Percentiles rank a stretch among this genome's conserved stretches.
Evolutionary conservation across 2,329 filamentous ascomycete species (phyloP).

Genomic region (Cladosporium sp.): DNA sequence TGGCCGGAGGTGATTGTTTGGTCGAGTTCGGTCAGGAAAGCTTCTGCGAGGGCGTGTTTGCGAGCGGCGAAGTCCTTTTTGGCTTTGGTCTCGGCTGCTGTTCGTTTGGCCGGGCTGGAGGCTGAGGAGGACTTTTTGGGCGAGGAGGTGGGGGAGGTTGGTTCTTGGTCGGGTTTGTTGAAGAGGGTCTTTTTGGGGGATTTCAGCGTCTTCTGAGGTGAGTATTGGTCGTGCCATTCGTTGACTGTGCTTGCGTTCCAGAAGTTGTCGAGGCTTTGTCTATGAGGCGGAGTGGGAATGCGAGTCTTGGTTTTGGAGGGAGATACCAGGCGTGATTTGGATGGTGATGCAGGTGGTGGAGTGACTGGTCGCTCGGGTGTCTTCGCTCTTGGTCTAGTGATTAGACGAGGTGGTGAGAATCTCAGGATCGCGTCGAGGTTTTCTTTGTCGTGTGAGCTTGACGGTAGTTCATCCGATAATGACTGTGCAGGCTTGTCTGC

Average conservation of each 20-base stretch:
- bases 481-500: neutral
- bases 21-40: conserved; percentile 68
- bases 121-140: conserved; percentile 33
- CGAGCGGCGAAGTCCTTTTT: conserved; percentile 58
- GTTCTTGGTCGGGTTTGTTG: conserved; percentile 15
- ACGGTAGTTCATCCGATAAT: neutral
- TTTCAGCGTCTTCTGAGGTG: conserved; percentile 45
- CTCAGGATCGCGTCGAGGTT: conserved; percentile 5
- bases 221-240: conserved; percentile 61
- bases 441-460: conserved; percentile 4
- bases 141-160: conserved; percentile 29
- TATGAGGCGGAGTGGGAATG: conserved; percentile 53
- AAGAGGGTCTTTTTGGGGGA: conserved; percentile 33
- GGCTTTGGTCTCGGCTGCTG: conserved; percentile 30
- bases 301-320: conserved; percentile 42
- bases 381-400: conserved; percentile 1
- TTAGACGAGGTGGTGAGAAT: conserved; percentile 4
- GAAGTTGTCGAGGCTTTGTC: conserved; percentile 52
- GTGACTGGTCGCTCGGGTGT: conserved; percentile 24
- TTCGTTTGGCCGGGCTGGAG: conserved; percentile 30
- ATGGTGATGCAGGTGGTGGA: conserved; percentile 39
- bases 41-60: conserved; percentile 59
- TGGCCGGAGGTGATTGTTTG: conserved; percentile 55
- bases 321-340: conserved; percentile 40
- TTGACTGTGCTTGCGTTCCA: conserved; percentile 57